phyloP scores from a whole-genome alignment of 2,329 filamentous ascomycete genomes.

The Cryphonectria parasitica region DNA sequence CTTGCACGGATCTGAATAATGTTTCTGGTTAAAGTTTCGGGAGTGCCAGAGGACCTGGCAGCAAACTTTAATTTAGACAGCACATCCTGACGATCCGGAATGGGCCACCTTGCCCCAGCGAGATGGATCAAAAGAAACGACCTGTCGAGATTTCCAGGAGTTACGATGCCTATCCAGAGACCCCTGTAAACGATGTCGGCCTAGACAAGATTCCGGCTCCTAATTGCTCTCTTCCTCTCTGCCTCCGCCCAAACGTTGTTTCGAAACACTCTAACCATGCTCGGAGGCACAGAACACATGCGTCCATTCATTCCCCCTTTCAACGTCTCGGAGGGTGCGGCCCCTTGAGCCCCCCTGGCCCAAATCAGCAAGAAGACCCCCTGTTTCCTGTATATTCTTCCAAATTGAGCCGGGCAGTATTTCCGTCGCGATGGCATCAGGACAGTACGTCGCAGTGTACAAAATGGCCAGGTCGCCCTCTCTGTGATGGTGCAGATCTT shows the following conservation, averaged over 20 bases:
- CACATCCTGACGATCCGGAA: not conserved
- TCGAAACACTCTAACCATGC: not conserved
- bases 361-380: not conserved
- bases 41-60: not conserved
- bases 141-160: not conserved
- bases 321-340: slow-evolving; percentile 9
- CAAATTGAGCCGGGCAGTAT: slow-evolving; percentile 25
- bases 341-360: slow-evolving; percentile 3
- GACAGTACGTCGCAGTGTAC: not conserved
- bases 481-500: not conserved
- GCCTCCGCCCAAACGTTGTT: not conserved
- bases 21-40: not conserved
- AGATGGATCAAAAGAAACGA: not conserved
- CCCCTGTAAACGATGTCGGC: not conserved
- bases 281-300: not conserved
- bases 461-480: not conserved
- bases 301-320: slow-evolving; percentile 5
- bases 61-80: not conserved
- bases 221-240: not conserved
- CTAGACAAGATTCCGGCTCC: not conserved
- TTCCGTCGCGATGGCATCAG: slow-evolving; percentile 15
- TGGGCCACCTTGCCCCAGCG: not conserved
- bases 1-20: not conserved
- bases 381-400: slow-evolving; percentile 18
- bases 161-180: not conserved